Evolutionary conservation across 2,329 filamentous ascomycete species (phyloP).

Genomic region (Ustulina deusta): DNA sequence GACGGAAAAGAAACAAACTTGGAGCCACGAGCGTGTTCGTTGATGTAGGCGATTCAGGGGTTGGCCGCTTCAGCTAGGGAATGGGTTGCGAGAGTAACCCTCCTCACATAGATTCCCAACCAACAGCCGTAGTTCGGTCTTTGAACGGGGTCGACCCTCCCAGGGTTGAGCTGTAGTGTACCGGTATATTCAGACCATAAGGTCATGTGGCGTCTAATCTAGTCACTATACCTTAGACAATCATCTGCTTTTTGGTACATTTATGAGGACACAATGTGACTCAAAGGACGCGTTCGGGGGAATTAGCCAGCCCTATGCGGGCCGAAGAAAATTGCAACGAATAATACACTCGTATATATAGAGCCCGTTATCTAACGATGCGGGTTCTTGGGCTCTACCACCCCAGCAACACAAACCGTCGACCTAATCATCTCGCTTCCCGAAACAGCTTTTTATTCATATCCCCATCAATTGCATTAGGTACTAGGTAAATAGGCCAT

Average conservation of each 20-base stretch:
- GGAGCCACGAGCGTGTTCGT: conserved; percentile 14
- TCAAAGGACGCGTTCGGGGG: conserved; percentile 22
- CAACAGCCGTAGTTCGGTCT: conserved; percentile 8
- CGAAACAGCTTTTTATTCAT: conserved; percentile 22
- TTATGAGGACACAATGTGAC: conserved; percentile 31
- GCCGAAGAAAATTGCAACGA: conserved; percentile 8
- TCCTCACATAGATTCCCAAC: conserved; percentile 18
- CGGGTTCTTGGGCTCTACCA: conserved; percentile 5
- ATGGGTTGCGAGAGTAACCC: conserved; percentile 30
- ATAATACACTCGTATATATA: not conserved
- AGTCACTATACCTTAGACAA: conserved; percentile 13
- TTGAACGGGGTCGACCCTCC: conserved; percentile 3
- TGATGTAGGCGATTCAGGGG: conserved; percentile 18
- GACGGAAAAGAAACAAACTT: conserved; percentile 21
- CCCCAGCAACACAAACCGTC: conserved; percentile 20
- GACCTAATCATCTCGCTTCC: conserved; percentile 30
- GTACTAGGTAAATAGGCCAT: not conserved
- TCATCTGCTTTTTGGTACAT: conserved; percentile 24
- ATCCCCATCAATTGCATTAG: conserved; percentile 9
- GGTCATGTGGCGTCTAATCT: conserved; percentile 20
- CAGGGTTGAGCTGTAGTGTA: conserved; percentile 14
- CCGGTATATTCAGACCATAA: conserved; percentile 18
- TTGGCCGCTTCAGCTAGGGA: conserved; percentile 22
- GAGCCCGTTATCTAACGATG: conserved; percentile 2
- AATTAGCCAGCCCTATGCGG: conserved; percentile 33